Base-by-base conservation (phyloP, 2,329 filamentous ascomycete genomes). In the Sphaerulina musiva region DNA sequence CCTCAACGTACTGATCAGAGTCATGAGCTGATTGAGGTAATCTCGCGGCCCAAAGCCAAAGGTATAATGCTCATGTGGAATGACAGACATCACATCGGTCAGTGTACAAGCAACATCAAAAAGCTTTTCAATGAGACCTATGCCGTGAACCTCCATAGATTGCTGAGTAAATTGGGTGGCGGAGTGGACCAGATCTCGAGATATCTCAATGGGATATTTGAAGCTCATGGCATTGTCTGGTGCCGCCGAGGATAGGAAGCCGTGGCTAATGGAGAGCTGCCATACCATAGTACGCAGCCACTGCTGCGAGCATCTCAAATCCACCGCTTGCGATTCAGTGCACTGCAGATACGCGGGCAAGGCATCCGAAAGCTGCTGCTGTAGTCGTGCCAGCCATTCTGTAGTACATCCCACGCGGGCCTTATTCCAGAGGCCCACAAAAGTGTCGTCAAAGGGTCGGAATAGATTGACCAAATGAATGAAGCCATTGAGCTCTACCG, bases 101-200 rank as follows among this genome's bases (percentile, higher is more conserved):
- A 93, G 76, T 12, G 84, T 83, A 68, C 80, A 86, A 10, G 87
- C 83, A 36, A 91, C 80, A 61, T 91, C 86, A 62, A 93, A 81
- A 10, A 95, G 73, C 67, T 92, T 92, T 66, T 91, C 87, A 56
- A 93, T 82, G 81, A 95, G 69, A 26, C 86, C 86, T 39, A 87
- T 80, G 14, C 85, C 86, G 60, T 91, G 78, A 2, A 91, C 75
- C 59, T 92, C 87, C 74, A 89, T 84, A 42, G 83, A 83, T 60
- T 84, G 79, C 36, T 82, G 81, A 0, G 85, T 84, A 64, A 93
- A 86, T 50, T 86, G 81, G 12, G 83, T 81, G 4, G 86, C 84
- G 70, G 91, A 82, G 10, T 72, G 69, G 0, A 81, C 72, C 1
- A 83, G 75, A 46, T 82, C 80, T 46, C 80, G 72, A 0, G 81